These are phyloP conservation scores for Flaveria trinervia DNA, from an alignment of 129 eudicot genomes.

Conservation along the genomic window DNA sequence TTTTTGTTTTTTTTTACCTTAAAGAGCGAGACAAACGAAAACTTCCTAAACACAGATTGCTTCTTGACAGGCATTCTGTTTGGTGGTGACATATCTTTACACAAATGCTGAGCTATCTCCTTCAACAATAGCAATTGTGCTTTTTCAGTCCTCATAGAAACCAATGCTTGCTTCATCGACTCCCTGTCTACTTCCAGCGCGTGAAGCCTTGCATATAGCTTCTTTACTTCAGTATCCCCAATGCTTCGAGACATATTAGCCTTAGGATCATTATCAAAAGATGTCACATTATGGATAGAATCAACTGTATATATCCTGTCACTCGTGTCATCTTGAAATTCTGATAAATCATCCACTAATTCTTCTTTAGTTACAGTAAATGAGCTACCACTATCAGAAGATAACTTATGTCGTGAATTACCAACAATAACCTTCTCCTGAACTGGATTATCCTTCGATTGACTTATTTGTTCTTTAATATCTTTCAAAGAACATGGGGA, in stretches of 20 bases:
- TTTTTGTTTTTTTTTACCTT: slow-evolving; percentile 51
- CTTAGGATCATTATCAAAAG: slow-evolving; percentile 51
- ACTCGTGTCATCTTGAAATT: slow-evolving; percentile 68
- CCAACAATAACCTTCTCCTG: slow-evolving; percentile 59
- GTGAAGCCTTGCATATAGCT: slow-evolving; percentile 83
- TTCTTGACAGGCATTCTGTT: slow-evolving; percentile 57
- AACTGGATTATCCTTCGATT: slow-evolving; percentile 59
- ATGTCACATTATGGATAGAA: slow-evolving; percentile 55
- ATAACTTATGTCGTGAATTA: slow-evolving; percentile 53
- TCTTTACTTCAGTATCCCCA: slow-evolving; percentile 66
- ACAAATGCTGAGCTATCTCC: slow-evolving; percentile 88
- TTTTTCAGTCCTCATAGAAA: slow-evolving; percentile 90
- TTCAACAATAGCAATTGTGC: slow-evolving; percentile 80
- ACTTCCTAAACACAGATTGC: slow-evolving; percentile 47
- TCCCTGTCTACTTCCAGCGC: slow-evolving; percentile 96
- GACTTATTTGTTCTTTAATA: slow-evolving; percentile 70
- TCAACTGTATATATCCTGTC: slow-evolving; percentile 84
- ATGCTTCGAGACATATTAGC: slow-evolving; percentile 51
- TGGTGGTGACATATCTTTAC: slow-evolving; percentile 63
- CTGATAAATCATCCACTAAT: slow-evolving; percentile 54
- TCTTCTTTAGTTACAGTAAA: slow-evolving; percentile 40
- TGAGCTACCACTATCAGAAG: slow-evolving; percentile 57
- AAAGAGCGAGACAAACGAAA: slow-evolving; percentile 55
- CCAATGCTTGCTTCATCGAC: slow-evolving; percentile 84
- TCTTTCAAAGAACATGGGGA: slow-evolving; percentile 62